Base-by-base conservation (phyloP, 345 rosid genomes). In the Bruguiera parviflora region DNA sequence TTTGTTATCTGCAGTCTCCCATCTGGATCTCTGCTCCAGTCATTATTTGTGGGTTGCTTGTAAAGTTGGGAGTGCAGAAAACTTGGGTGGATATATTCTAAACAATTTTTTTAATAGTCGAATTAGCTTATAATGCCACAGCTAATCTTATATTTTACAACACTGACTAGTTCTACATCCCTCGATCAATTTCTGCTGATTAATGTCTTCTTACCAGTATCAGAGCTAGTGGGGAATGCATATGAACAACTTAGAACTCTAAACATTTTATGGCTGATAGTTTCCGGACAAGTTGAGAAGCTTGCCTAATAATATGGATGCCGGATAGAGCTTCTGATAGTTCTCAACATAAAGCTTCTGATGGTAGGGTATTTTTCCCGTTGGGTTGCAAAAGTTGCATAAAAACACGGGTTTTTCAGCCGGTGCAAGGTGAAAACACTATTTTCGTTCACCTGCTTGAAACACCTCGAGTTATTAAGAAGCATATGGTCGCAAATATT, bases 31-130 rank as follows among this genome's bases (percentile, higher is more conserved):
- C 24, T 53, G 27, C 67, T 67, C 68, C 32, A 19, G 29, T 73
- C 22, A 57, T 49, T n/a, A 63, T 72, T 39, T 2, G 56, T 71
- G 82, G 76, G 66, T 39, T 63, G 51, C 66, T 66, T 78, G 82
- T 73, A 79, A 63, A 81, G 77, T 71, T 74, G 59, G 63, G 70
- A 11, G 24, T 6, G 11, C 11, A 21, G 59, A 56, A 56, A 56
- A 22, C 29, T 56, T 56, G 10, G 28, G 59, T 56, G 79, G 73
- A 73, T 76, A 37, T 71, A 73, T 47, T 78, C 57, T 39, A 5
- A 67, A 31, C 49, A 68, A 55, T 68, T 69, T 56, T 71, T 77
- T 68, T 62, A 53, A 18, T 65, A 58, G 67, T 68, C 52, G 52
- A 61, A 28, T 63, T 65, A 64, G 65, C 69, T 66, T 66, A 37